These are phyloP conservation scores for Sclerospora graminicola DNA, from an alignment of 352 stramenopile species.

Conservation along the genomic window DNA sequence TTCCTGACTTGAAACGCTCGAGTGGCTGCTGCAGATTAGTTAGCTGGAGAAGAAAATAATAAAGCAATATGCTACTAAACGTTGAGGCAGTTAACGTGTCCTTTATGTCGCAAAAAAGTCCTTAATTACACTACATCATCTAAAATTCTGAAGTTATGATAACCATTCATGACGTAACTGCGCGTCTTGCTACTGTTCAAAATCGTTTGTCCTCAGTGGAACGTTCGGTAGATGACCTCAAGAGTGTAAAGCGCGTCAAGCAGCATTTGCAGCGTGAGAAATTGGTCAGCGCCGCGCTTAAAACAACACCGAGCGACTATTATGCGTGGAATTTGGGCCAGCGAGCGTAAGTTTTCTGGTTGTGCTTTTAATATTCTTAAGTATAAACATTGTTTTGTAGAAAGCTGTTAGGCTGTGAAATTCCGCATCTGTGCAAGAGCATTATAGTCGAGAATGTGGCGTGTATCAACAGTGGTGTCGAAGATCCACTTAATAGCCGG, in stretches of 20 bases:
- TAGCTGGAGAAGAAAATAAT: too few species aligned
- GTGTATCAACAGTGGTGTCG: slow-evolving; percentile 40
- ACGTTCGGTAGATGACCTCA: slow-evolving; percentile 34
- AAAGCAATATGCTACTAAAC: too few species aligned
- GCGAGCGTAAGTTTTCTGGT: slow-evolving; percentile 27
- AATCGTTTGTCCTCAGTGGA: slow-evolving; percentile 35
- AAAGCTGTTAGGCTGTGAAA: slow-evolving; percentile 46
- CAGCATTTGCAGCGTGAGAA: slow-evolving; percentile 30
- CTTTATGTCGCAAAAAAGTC: too few species aligned
- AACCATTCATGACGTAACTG: slow-evolving; percentile 25
- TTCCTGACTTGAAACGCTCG: slow-evolving; percentile 2
- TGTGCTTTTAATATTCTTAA: neutral
- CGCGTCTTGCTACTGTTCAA: slow-evolving; percentile 20
- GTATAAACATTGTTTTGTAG: slow-evolving; percentile 8
- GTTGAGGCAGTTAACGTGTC: too few species aligned
- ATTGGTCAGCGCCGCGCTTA: slow-evolving; percentile 50
- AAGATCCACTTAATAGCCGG: slow-evolving; percentile 57
- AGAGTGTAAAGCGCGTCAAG: slow-evolving; percentile 39
- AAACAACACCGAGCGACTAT: slow-evolving; percentile 58
- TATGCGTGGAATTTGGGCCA: slow-evolving; percentile 64
- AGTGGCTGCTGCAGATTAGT: neutral
- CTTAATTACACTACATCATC: too few species aligned
- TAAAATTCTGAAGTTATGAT: too few species aligned
- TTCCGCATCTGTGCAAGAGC: slow-evolving; percentile 80
- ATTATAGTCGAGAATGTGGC: slow-evolving; percentile 86